These are phyloP conservation scores for Globisporangium takayamanum DNA, from an alignment of 352 stramenopile species.

Conservation along the genomic window DNA sequence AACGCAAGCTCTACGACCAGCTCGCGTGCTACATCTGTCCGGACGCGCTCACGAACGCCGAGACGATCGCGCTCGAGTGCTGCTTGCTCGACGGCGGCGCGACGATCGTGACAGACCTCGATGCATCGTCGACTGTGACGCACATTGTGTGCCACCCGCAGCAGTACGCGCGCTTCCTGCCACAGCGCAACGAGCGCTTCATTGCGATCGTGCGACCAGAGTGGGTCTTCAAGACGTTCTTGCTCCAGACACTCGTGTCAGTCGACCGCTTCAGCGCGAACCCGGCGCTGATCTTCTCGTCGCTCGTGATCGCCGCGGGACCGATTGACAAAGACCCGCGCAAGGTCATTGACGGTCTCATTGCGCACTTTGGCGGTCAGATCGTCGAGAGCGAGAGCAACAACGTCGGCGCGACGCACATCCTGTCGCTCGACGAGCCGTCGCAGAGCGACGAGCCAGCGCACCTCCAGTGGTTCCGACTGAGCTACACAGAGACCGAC, in stretches of 20 bases:
- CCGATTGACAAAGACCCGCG: constrained; percentile 72
- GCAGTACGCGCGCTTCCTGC: constrained; percentile 41
- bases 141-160: constrained; percentile 69
- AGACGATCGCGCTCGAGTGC: constrained; percentile 41
- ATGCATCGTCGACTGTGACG: constrained; percentile 27
- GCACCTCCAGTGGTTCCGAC: constrained; percentile 33
- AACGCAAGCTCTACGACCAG: constrained; percentile 36
- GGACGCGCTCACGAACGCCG: constrained; percentile 28
- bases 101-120: constrained; percentile 25
- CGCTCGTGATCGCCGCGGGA: constrained; percentile 59
- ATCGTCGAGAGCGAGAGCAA: constrained; percentile 50
- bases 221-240: constrained; percentile 74
- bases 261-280: constrained; percentile 75
- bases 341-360: constrained; percentile 76
- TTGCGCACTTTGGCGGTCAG: constrained; percentile 77
- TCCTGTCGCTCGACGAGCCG: constrained; percentile 58
- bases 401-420: constrained; percentile 51
- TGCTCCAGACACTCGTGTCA: constrained; percentile 54
- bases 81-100: constrained; percentile 65
- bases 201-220: constrained; percentile 67
- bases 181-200: constrained; percentile 54
- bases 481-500: constrained; percentile 42
- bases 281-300: constrained; percentile 69
- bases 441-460: constrained; percentile 21
- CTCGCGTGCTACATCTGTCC: constrained; percentile 52